Evolutionary conservation across 2,329 filamentous ascomycete genomes (phyloP).

Genomic region (Alternaria gaisen): DNA sequence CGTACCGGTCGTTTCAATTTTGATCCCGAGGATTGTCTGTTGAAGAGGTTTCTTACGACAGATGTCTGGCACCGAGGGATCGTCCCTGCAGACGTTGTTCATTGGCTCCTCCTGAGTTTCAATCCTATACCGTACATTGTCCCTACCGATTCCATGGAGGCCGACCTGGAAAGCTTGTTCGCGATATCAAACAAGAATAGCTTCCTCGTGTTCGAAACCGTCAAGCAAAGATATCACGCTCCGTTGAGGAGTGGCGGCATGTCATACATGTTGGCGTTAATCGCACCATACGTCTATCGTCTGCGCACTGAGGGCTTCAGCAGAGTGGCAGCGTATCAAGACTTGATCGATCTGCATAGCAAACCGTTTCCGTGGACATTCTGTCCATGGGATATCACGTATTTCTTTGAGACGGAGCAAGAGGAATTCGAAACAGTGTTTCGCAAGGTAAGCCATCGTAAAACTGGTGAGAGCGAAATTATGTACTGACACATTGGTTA

Average conservation of each 20-base stretch:
- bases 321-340: background rate
- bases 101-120: background rate
- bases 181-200: background rate
- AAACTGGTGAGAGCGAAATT: background rate
- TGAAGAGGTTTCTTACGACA: accelerated
- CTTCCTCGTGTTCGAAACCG: background rate
- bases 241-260: background rate
- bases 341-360: background rate
- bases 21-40: background rate
- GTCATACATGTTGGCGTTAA: background rate
- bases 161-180: background rate
- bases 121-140: background rate
- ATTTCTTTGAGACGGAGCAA: background rate
- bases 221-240: background rate
- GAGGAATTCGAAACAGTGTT: background rate
- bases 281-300: background rate
- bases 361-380: background rate
- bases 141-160: background rate
- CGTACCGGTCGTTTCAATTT: background rate
- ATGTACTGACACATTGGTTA: background rate
- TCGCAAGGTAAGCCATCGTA: background rate
- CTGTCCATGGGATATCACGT: background rate
- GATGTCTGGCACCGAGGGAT: background rate
- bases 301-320: background rate
- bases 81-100: background rate